Conservation (phyloP, 495 filamentous ascomycete species). For the Halenospora varia region DNA sequence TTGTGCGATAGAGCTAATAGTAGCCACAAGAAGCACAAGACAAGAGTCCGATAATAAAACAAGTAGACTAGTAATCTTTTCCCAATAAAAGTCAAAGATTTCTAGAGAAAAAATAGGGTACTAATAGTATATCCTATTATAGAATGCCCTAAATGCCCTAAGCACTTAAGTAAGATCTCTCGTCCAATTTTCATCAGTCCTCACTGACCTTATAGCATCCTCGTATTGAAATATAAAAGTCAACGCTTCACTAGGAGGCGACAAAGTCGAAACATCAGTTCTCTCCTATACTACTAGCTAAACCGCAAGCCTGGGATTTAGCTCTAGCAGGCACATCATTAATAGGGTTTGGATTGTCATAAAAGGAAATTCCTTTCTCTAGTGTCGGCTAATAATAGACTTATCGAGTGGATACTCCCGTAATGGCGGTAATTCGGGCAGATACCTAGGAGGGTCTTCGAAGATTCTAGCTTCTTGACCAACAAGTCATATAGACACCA, state of each 20-base stretch:
- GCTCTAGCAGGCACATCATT: conserved; percentile 9
- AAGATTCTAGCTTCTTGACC: no score
- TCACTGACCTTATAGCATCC: conserved; percentile 9
- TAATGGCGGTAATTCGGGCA: no score
- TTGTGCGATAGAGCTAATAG: conserved; percentile 10
- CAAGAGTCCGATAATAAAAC: not conserved
- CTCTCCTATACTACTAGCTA: conserved; percentile 9
- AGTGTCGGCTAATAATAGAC: conserved; percentile 14
- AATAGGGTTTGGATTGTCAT: conserved; percentile 17
- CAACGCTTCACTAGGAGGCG: not conserved
- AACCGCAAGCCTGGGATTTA: conserved; percentile 11
- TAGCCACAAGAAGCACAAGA: conserved; percentile 11
- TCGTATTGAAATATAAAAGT: conserved; percentile 5
- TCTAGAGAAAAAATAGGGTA: conserved; percentile 7
- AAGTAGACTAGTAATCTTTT: not conserved
- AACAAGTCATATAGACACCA: no score
- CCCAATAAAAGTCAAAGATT: conserved; percentile 3
- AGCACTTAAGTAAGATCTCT: not conserved
- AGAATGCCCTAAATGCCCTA: conserved; percentile 10
- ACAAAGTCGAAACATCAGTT: conserved; percentile 2
- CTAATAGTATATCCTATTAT: conserved; percentile 9
- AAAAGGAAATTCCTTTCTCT: conserved; percentile 14
- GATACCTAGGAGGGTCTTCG: no score
- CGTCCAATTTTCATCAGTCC: not conserved
- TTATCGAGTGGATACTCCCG: conserved; percentile 13